Evolutionary conservation across 139 green algal species (phyloP).

Genomic region (Tetradesmus obliquus): DNA sequence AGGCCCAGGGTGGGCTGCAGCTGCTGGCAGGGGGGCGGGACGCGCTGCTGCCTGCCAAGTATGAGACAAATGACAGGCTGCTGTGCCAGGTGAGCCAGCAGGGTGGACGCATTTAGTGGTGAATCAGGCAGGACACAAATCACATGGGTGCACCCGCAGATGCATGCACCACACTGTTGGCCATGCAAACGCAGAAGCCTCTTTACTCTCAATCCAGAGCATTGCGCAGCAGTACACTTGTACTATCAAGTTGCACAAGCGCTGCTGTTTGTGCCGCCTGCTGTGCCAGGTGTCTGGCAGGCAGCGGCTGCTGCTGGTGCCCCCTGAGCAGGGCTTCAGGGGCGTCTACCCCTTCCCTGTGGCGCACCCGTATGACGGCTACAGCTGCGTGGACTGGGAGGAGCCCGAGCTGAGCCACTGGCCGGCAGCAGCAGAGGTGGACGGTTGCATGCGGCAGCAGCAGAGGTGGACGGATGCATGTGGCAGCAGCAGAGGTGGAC

Average conservation of each 20-base stretch:
- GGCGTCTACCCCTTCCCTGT: slow-evolving; percentile 83
- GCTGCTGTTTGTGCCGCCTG: not conserved
- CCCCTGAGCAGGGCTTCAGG: slow-evolving; percentile 59
- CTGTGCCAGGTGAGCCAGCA: slow-evolving; percentile 56
- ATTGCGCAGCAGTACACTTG: not conserved
- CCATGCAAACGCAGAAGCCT: too few species aligned
- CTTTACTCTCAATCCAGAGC: too few species aligned
- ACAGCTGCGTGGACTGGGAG: slow-evolving; percentile 80
- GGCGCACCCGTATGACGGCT: slow-evolving; percentile 81
- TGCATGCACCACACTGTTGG: too few species aligned
- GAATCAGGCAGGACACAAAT: not conserved
- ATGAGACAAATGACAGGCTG: slow-evolving; percentile 62
- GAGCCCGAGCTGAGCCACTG: slow-evolving; percentile 53
- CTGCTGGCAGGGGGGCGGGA: slow-evolving; percentile 56
- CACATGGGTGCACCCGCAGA: too few species aligned
- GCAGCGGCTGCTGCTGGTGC: slow-evolving; percentile 73
- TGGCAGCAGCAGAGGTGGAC: not conserved
- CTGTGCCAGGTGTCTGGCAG: slow-evolving; percentile 70
- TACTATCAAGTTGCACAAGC: not conserved
- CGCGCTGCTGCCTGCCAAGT: slow-evolving; percentile 66
- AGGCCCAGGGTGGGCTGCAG: slow-evolving; percentile 26
- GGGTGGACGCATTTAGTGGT: not conserved
- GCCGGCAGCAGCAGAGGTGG: slow-evolving; percentile 4
- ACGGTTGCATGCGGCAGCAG: not conserved
- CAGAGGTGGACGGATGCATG: not conserved